These are phyloP conservation scores for Trichophyton simii DNA, from an alignment of 2,329 filamentous ascomycete species.

Conservation along the genomic window DNA sequence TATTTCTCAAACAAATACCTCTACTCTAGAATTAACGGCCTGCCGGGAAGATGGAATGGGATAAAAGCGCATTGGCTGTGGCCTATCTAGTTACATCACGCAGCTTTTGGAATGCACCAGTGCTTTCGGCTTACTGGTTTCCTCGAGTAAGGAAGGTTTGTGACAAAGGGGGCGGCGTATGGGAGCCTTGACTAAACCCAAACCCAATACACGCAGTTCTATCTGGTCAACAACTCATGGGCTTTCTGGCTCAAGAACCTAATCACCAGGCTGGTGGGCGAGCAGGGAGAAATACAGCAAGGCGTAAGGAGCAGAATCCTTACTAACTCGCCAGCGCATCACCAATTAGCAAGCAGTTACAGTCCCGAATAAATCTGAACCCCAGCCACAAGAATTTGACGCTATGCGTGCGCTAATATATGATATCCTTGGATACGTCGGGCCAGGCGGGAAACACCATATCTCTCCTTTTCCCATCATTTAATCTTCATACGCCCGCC, in stretches of 20 bases:
- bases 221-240: not conserved
- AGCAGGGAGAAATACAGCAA: not conserved
- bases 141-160: not conserved
- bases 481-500: not conserved
- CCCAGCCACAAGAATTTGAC: not conserved
- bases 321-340: not conserved
- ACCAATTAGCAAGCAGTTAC: not conserved
- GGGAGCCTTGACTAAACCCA: not conserved
- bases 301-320: not conserved
- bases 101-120: not conserved
- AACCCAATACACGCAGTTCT: not conserved
- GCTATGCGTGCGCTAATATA: not conserved
- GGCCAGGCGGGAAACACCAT: not conserved
- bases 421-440: not conserved
- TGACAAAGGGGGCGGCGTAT: not conserved
- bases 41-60: not conserved
- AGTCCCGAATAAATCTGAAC: constrained; percentile 1
- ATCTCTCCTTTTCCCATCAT: not conserved
- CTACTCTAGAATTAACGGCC: no score
- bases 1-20: no score
- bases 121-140: not conserved
- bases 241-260: not conserved
- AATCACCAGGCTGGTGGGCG: not conserved
- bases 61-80: not conserved
- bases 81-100: not conserved